These are phyloP conservation scores for Mycena albidolilacea DNA, from an alignment of 768 basidiomycete genomes.

Conservation along the genomic window DNA sequence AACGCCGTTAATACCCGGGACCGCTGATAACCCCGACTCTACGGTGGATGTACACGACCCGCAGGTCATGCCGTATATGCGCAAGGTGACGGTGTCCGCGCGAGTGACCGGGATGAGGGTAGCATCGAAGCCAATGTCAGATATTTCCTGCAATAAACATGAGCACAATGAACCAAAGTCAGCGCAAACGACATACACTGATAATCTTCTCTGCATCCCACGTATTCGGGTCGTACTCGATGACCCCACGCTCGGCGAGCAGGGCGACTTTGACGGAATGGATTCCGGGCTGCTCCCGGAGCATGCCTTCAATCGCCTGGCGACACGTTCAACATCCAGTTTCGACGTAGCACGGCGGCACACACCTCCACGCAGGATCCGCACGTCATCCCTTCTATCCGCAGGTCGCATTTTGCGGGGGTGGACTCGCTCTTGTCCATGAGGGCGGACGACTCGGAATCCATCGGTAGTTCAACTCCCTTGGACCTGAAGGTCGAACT, in stretches of 20 bases:
- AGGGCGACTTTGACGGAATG: conserved; percentile 93
- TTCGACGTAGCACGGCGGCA: not conserved
- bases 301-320: conserved; percentile 88
- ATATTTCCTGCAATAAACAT: conserved; percentile 79
- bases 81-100: conserved; percentile 79
- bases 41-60: conserved; percentile 85
- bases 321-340: not conserved
- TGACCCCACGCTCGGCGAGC: conserved; percentile 92
- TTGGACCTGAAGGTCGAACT: conserved; percentile 37
- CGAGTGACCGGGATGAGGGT: conserved; percentile 76
- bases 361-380: conserved; percentile 90
- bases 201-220: conserved; percentile 90
- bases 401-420: conserved; percentile 78
- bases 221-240: conserved; percentile 88
- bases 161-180: conserved; percentile 5
- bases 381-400: conserved; percentile 94
- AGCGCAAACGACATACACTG: conserved; percentile 61
- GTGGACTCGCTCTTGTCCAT: conserved; percentile 32
- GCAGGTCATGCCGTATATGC: conserved; percentile 94
- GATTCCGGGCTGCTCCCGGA: conserved; percentile 90
- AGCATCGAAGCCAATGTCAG: conserved; percentile 94
- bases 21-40: conserved; percentile 74
- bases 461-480: conserved; percentile 39
- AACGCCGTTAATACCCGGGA: conserved; percentile 83
- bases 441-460: conserved; percentile 33